Conservation (phyloP, 1,284 basidiomycete genomes). For the Apiotrichum veenhuisii region DNA sequence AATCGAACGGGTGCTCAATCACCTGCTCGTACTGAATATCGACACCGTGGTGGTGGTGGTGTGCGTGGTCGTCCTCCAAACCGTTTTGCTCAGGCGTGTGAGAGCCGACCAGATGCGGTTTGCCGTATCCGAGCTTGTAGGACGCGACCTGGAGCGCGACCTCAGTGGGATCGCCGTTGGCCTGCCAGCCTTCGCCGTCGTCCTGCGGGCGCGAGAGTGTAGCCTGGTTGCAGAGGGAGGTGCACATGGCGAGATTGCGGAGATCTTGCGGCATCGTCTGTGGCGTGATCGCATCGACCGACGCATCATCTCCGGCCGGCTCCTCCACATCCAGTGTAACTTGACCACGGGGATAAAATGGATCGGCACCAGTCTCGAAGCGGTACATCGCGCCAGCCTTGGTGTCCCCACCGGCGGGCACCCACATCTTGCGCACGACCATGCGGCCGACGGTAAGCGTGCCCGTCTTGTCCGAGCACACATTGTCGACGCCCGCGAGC, state of each 20-base stretch:
- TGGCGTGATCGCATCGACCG: too few relatives aligned
- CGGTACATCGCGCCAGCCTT: constrained; percentile 43
- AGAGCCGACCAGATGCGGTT: constrained; percentile 48
- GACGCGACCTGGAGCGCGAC: constrained; percentile 64
- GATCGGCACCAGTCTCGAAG: constrained; percentile 49
- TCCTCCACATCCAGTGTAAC: constrained; percentile 37
- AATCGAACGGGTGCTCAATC: constrained; percentile 60
- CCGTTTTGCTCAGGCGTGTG: constrained; percentile 25
- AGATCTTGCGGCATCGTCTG: constrained; percentile 33
- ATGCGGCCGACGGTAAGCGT: constrained; percentile 59
- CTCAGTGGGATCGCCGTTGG: constrained; percentile 67
- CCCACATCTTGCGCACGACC: constrained; percentile 60
- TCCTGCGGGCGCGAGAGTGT: constrained; percentile 45
- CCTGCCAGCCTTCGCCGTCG: constrained; percentile 59
- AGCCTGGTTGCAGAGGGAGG: constrained; percentile 54
- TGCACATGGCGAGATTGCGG: constrained; percentile 49
- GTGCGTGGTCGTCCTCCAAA: constrained; percentile 6
- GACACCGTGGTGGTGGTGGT: constrained; percentile 6
- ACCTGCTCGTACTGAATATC: constrained; percentile 47
- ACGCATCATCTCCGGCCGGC: too few relatives aligned
- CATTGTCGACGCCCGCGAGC: constrained; percentile 60
- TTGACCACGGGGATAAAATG: constrained; percentile 51
- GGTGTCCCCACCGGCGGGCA: constrained; percentile 48
- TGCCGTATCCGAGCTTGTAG: constrained; percentile 53
- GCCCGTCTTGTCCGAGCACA: constrained; percentile 64